phyloP scores from a whole-genome alignment of 2,329 filamentous ascomycete species.

The Hypoxylon sp. region DNA sequence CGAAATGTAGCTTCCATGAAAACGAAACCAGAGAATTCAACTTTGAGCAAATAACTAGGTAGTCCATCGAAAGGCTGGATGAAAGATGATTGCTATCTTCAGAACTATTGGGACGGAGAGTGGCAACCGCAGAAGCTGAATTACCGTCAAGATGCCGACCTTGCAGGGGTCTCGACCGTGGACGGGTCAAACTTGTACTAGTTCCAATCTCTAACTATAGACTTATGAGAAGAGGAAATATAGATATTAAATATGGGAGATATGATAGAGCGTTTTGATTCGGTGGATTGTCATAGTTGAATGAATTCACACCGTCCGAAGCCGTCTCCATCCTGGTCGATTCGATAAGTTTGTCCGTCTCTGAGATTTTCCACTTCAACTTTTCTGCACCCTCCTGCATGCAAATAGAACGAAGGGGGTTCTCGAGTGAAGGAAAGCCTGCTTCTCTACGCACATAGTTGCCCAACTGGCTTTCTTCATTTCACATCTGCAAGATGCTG shows the following conservation, averaged over 20 bases:
- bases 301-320: not conserved
- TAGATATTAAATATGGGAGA: not conserved
- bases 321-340: not conserved
- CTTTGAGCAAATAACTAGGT: not conserved
- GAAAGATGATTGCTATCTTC: no score
- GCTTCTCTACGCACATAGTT: not conserved
- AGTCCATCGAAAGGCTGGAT: not conserved
- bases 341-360: not conserved
- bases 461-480: not conserved
- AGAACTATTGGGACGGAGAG: not conserved
- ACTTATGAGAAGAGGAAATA: not conserved
- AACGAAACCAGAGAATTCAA: not conserved
- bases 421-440: not conserved
- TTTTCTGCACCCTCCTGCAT: slow-evolving; percentile 1
- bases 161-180: not conserved
- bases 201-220: not conserved
- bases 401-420: not conserved
- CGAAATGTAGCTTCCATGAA: not conserved
- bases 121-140: not conserved
- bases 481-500: not conserved
- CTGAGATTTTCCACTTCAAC: not conserved
- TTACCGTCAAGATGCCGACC: not conserved
- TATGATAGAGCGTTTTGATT: not conserved
- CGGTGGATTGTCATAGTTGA: not conserved
- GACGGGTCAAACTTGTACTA: not conserved